Evolutionary conservation across 257 asterid genomes (phyloP).

Genomic region (Galeopsis tetrahit): DNA sequence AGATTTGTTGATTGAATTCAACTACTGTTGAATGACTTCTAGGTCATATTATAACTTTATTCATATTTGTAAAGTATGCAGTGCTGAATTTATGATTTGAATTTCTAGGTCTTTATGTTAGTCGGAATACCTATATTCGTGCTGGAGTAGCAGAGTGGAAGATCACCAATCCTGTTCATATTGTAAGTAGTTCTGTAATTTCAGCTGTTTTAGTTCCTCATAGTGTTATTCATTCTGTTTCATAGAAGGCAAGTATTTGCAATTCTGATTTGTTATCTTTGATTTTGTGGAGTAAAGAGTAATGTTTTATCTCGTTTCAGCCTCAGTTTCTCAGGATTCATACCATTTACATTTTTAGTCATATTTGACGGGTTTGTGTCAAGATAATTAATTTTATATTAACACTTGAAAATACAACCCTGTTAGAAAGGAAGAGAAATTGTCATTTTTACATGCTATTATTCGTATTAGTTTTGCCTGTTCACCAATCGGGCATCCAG

Average conservation of each 20-base stretch:
- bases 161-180: conserved; percentile 87
- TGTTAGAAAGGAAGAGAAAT: neutral
- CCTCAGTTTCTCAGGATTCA: neutral
- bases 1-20: neutral
- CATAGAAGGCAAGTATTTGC: neutral
- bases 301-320: neutral
- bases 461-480: neutral
- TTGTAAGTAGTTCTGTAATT: conserved; percentile 60
- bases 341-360: neutral
- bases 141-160: conserved; percentile 95
- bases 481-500: conserved; percentile 6
- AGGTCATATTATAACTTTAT: neutral
- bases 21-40: neutral
- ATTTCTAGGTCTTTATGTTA: conserved; percentile 79
- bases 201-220: conserved; percentile 22
- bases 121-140: conserved; percentile 94
- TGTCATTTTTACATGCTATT: neutral
- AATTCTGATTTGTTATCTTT: neutral
- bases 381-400: neutral
- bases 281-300: too few relatives aligned
- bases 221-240: neutral
- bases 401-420: conserved; percentile 2
- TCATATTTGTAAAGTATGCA: conserved; percentile 11
- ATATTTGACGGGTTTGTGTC: neutral
- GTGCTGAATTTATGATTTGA: conserved; percentile 33